Percentiles rank a stretch among this genome's conserved stretches.
phyloP scores from a whole-genome alignment of 306 rosid genomes.

The Cucumis cinereus region DNA sequence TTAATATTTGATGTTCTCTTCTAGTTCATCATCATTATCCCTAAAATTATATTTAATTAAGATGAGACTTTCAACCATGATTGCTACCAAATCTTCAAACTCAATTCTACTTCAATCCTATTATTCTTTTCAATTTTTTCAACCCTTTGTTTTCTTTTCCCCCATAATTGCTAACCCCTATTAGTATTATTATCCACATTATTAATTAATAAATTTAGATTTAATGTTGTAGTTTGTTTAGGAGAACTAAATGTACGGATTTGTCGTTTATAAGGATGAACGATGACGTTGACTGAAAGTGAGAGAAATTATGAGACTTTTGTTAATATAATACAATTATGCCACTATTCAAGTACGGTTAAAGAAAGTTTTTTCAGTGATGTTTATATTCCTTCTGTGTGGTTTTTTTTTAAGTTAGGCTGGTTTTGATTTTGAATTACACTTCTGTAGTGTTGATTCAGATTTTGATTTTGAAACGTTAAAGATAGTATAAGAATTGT shows the following conservation, averaged over 20 bases:
- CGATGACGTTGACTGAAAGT: no score
- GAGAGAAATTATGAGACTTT: no score
- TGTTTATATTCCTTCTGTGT: no score
- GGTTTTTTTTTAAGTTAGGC: no score
- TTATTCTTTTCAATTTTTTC: not conserved
- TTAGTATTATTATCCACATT: not conserved
- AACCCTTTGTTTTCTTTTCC: not conserved
- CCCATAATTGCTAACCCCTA: not conserved
- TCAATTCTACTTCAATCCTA: not conserved
- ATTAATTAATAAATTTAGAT: not conserved
- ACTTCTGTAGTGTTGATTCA: no score
- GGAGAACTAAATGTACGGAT: not conserved
- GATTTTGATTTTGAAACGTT: no score
- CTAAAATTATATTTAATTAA: not conserved
- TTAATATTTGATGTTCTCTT: not conserved
- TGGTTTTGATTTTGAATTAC: no score
- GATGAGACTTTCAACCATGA: not conserved
- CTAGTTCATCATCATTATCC: not conserved
- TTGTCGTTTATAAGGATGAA: no score
- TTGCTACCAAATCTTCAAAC: slow-evolving; percentile 7
- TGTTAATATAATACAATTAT: no score
- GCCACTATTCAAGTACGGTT: no score
- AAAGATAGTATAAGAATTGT: no score
- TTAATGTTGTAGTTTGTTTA: not conserved
- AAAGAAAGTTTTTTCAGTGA: no score